Evolutionary conservation across 495 filamentous ascomycete genomes (phyloP).

Genomic region (Penicillium daleae): DNA sequence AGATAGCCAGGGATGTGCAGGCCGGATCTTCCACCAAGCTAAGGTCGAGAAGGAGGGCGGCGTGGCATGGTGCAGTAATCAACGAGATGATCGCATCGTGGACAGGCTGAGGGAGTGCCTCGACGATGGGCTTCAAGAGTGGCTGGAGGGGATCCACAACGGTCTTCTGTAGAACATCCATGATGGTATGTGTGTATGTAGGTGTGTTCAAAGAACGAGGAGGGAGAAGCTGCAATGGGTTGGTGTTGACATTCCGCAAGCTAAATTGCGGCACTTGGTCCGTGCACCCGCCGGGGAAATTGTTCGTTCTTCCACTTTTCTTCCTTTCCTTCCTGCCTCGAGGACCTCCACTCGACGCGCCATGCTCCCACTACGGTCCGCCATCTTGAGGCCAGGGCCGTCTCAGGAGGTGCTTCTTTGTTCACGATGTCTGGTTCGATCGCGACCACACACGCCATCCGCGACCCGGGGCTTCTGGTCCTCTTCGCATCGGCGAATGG

Average conservation of each 20-base stretch:
- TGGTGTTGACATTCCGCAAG: constrained; percentile 31
- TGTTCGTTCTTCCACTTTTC: constrained; percentile 34
- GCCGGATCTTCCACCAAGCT: constrained; percentile 67
- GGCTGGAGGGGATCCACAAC: constrained; percentile 67
- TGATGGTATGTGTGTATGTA: constrained; percentile 19
- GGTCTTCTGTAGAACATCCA: constrained; percentile 50
- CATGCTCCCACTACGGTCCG: constrained; percentile 50
- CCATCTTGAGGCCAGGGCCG: constrained; percentile 40
- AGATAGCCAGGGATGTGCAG: constrained; percentile 85
- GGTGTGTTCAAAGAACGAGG: neutral
- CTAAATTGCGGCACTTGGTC: constrained; percentile 38
- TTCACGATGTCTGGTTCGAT: constrained; percentile 38
- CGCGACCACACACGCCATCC: constrained; percentile 19
- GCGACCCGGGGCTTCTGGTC: constrained; percentile 39
- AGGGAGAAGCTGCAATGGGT: constrained; percentile 8
- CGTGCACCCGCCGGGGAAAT: constrained; percentile 39
- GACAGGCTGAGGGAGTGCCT: constrained; percentile 77
- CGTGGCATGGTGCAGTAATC: constrained; percentile 84
- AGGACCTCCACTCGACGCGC: constrained; percentile 25
- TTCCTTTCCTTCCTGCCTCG: constrained; percentile 14
- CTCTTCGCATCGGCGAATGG: constrained; percentile 37
- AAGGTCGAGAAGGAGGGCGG: constrained; percentile 76
- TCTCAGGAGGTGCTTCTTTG: constrained; percentile 40
- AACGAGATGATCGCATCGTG: constrained; percentile 74
- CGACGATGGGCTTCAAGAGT: constrained; percentile 73